Evolutionary conservation across 441 rosid species (phyloP).

Genomic region (Jatropha multifida): DNA sequence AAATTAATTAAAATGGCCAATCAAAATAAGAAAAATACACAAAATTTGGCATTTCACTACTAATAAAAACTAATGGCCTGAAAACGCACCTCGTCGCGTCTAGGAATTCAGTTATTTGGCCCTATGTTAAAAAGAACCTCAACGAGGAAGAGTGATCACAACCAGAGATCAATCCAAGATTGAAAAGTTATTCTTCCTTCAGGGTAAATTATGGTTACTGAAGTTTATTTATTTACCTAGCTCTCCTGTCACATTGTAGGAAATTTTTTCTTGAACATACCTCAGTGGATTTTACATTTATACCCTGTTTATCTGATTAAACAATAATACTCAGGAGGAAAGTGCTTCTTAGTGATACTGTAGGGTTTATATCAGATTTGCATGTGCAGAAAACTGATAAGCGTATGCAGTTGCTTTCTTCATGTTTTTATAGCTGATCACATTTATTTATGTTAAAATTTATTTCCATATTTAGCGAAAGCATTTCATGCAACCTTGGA

Average conservation of each 20-base stretch:
- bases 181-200: slow-evolving; percentile 75
- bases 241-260: slow-evolving; percentile 9
- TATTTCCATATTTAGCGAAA: slow-evolving; percentile 61
- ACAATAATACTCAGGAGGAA: slow-evolving; percentile 55
- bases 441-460: slow-evolving; percentile 7
- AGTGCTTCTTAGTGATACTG: slow-evolving; percentile 87
- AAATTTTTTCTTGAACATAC: neutral
- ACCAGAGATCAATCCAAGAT: slow-evolving; percentile 52
- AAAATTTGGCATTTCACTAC: no score
- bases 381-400: slow-evolving; percentile 70
- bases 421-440: neutral
- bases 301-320: slow-evolving; percentile 17
- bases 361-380: slow-evolving; percentile 94
- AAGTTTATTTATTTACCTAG: neutral
- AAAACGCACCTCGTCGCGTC: no score
- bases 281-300: neutral
- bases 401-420: slow-evolving; percentile 8
- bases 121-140: no score
- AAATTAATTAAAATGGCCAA: no score
- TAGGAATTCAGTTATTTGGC: no score
- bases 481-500: slow-evolving; percentile 62
- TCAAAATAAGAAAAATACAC: no score
- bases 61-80: no score
- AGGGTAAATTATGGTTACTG: slow-evolving; percentile 40
- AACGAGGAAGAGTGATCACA: no score